phyloP scores from a whole-genome alignment of 495 filamentous ascomycete species.

The Podospora anserina region DNA sequence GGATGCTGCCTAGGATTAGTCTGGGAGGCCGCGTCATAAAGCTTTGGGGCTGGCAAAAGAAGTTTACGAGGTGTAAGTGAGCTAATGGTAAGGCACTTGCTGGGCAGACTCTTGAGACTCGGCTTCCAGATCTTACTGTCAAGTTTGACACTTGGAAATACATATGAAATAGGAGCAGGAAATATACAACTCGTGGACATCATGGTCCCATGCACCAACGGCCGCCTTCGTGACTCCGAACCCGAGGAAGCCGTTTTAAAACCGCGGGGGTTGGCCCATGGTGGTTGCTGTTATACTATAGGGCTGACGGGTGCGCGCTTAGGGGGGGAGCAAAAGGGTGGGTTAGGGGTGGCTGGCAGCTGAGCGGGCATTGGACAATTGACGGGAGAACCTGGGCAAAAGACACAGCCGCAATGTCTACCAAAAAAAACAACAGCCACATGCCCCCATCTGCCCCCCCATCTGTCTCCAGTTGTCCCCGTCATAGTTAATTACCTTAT shows the following conservation, averaged over 20 bases:
- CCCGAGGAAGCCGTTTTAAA: neutral
- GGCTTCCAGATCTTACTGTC: no score
- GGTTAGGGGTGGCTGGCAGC: neutral
- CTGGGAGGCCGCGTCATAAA: neutral
- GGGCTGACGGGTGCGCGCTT: neutral
- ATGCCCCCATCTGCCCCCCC: neutral
- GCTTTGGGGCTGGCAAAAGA: neutral
- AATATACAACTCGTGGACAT: neutral
- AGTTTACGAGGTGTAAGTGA: neutral
- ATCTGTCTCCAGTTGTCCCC: neutral
- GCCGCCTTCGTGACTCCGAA: neutral
- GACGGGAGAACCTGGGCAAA: neutral
- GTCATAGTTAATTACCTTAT: neutral
- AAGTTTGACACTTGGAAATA: neutral
- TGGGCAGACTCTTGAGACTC: neutral
- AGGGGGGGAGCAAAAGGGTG: neutral
- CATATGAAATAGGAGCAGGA: neutral
- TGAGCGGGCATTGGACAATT: neutral
- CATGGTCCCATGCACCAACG: neutral
- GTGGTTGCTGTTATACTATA: neutral
- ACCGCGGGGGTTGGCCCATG: neutral
- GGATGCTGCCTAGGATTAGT: neutral
- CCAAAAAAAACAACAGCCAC: neutral
- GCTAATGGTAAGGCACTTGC: neutral
- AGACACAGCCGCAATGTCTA: neutral